Percentiles rank a stretch among this genome's conserved stretches.
Evolutionary conservation across 192 early-diverging fungal species (phyloP).

Genomic region (Coemansia sp.): DNA sequence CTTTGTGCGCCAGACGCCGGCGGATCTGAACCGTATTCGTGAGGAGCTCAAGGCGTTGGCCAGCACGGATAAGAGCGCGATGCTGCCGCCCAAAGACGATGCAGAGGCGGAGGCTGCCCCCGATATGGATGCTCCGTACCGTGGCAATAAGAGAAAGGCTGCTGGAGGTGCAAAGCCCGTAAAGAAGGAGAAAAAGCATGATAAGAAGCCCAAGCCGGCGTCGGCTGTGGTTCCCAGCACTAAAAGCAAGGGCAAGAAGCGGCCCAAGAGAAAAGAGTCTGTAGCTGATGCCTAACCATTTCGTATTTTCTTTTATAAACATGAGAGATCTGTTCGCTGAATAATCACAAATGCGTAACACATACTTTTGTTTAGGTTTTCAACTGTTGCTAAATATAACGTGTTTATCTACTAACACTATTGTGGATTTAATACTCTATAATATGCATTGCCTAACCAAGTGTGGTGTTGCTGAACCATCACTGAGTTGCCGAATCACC

Average conservation of each 20-base stretch:
- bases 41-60: constrained; percentile 9
- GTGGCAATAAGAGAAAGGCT: background rate
- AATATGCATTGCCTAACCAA: no score
- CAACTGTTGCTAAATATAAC: no score
- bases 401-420: no score
- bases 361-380: no score
- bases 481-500: no score
- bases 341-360: no score
- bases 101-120: background rate
- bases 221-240: background rate
- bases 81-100: background rate
- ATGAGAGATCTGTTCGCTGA: no score
- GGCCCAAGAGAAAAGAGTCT: constrained; percentile 17
- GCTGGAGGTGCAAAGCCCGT: background rate
- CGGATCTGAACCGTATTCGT: constrained; percentile 13
- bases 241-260: constrained; percentile 25
- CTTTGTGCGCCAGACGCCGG: constrained; percentile 59
- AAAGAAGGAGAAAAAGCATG: background rate
- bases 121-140: background rate
- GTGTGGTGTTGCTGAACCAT: no score
- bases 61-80: background rate
- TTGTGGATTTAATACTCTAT: no score
- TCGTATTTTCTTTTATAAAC: background rate
- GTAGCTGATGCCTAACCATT: background rate
- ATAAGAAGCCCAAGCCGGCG: background rate